Conservation (phyloP, 768 basidiomycete genomes). For the Trametes coccinea region DNA sequence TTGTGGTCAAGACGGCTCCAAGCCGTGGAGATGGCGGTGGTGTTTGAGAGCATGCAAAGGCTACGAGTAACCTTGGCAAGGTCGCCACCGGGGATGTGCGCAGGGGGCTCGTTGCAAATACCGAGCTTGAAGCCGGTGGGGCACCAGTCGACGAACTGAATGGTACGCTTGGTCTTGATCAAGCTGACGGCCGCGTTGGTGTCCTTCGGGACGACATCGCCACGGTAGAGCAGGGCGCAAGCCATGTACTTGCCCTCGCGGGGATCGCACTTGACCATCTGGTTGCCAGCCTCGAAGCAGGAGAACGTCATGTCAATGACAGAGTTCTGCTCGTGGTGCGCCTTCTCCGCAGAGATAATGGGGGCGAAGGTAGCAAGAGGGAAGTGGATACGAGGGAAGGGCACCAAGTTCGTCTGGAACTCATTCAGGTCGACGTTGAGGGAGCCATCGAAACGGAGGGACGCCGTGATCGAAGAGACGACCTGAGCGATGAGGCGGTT, state of each 20-base stretch:
- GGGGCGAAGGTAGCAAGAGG: conserved; percentile 68
- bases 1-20: conserved; percentile 81
- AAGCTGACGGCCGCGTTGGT: conserved; percentile 71
- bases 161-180: conserved; percentile 79
- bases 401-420: conserved; percentile 72
- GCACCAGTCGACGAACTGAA: conserved; percentile 80
- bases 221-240: conserved; percentile 70
- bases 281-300: conserved; percentile 77
- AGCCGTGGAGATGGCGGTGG: conserved; percentile 68
- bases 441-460: conserved; percentile 64
- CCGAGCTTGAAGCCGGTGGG: conserved; percentile 79
- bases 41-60: conserved; percentile 80
- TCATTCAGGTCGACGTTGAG: conserved; percentile 71
- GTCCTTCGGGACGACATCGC: conserved; percentile 79
- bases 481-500: conserved; percentile 71
- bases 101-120: conserved; percentile 78
- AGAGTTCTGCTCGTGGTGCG: conserved; percentile 69
- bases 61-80: conserved; percentile 74
- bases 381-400: conserved; percentile 71
- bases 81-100: conserved; percentile 74
- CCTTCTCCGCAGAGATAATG: conserved; percentile 63
- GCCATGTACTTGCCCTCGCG: conserved; percentile 82
- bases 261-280: conserved; percentile 81
- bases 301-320: conserved; percentile 71
- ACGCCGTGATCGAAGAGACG: conserved; percentile 46